Percentiles rank a stretch among this genome's conserved stretches.
These are phyloP conservation scores for Epichloe aotearoae DNA, from an alignment of 2,329 filamentous ascomycete genomes.

Conservation along the genomic window DNA sequence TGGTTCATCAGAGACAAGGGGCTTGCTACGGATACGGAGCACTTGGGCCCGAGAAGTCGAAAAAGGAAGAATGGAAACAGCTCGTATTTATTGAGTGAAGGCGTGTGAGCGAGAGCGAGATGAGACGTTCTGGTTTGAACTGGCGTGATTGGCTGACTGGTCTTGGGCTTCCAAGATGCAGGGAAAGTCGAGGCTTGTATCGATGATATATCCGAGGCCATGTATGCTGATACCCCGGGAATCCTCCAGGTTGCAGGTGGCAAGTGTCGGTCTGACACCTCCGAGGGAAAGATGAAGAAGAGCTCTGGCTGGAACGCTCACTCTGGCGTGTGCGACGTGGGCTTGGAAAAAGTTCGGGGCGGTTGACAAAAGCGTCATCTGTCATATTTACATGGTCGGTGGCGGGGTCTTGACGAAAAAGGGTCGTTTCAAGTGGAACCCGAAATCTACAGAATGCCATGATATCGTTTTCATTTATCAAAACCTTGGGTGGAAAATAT, in stretches of 20 bases:
- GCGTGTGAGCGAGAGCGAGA: too few relatives aligned
- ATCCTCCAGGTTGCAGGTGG: too few relatives aligned
- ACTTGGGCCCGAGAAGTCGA: too few relatives aligned
- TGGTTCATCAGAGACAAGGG: neutral
- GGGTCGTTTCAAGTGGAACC: neutral
- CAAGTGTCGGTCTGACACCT: too few relatives aligned
- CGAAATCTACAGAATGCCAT: neutral
- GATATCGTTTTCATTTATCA: neutral
- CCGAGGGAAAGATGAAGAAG: neutral
- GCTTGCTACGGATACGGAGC: neutral
- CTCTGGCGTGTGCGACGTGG: neutral
- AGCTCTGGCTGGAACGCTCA: neutral
- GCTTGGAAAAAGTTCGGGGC: neutral
- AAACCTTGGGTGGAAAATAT: neutral
- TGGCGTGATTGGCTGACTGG: too few relatives aligned
- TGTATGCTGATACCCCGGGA: too few relatives aligned
- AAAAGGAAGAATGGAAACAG: too few relatives aligned
- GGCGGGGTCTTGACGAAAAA: neutral
- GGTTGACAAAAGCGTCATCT: neutral
- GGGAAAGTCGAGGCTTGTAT: too few relatives aligned
- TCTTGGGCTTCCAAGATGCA: too few relatives aligned
- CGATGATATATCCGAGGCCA: too few relatives aligned
- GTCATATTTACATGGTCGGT: neutral
- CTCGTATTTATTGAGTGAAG: too few relatives aligned
- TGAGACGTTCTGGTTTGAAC: too few relatives aligned